Evolutionary conservation across 2,329 filamentous ascomycete genomes (phyloP), one percentile per base, ranked within the genome.

Genomic region (Pyrenochaeta sp.): DNA sequence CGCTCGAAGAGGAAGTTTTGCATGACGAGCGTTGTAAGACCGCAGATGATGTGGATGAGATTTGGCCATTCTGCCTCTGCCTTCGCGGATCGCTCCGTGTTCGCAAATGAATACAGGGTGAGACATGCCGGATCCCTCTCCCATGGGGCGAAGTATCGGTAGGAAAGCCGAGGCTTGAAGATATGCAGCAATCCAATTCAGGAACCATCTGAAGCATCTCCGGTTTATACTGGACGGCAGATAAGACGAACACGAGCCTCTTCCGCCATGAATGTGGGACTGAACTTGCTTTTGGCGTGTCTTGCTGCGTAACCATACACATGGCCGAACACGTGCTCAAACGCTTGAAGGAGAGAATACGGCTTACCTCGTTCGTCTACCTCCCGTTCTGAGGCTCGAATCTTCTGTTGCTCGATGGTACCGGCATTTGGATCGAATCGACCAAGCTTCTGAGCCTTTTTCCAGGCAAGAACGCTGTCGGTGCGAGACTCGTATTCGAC

Each of bases 391-490:
- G 86, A 80, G 26, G 86, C 85, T 11, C 82, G 80, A 44, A 88
- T 76, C 68, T 89, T 89, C 52, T 89, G 82, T 66, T 89, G 80
- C 67, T 91, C 86, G 15, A 88, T 82, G 48, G 79, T 83, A 13
- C 88, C 85, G 6, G 91, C 90, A 59, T 87, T 80, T 9, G 94
- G 94, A 67, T 97, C 90, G 73, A 99, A 99, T 23, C 94, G 89
- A 36, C 94, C 94, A n/a, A 97, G 83, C 69, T 95, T 92, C 72
- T 96, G 86, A n/a, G 85, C 78, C 75, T 89, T 93, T 75, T 99
- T 99, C 91, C 91, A 97, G 5, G 92, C 89, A 17, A 96, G 82
- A 10, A 99, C 94, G 3, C 88, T 93, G 73, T 96, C 90, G 29
- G 85, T 79, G 65, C 92, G 90, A 63, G 85, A 84, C 68, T 91